Evolutionary conservation across 1,284 basidiomycete genomes (phyloP).

Genomic region (Coniferiporia weirii): DNA sequence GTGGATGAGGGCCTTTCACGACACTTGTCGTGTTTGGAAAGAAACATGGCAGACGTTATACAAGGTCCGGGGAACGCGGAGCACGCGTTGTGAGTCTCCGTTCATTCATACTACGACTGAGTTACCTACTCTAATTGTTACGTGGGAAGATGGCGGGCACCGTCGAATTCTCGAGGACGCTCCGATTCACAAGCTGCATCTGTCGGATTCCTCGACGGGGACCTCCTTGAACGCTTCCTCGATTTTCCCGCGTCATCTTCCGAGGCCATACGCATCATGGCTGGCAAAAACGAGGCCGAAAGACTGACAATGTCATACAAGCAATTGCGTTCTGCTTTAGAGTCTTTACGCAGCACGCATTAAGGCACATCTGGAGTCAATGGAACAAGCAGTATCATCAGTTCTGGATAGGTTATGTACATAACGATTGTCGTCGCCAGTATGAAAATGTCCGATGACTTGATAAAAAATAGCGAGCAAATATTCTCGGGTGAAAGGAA

Average conservation of each 20-base stretch:
- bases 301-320: constrained; percentile 39
- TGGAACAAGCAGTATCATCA: too few species aligned
- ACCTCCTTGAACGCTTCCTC: constrained; percentile 75
- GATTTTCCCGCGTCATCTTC: constrained; percentile 31
- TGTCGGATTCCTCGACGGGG: constrained; percentile 85
- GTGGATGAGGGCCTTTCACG: constrained; percentile 46
- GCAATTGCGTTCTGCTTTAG: constrained; percentile 47
- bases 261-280: constrained; percentile 39
- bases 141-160: constrained; percentile 57
- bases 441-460: not conserved
- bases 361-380: constrained; percentile 24
- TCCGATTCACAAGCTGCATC: constrained; percentile 50
- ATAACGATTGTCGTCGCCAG: not conserved
- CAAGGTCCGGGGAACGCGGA: constrained; percentile 53
- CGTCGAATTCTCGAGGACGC: constrained; percentile 48
- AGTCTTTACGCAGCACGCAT: constrained; percentile 61
- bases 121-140: constrained; percentile 6
- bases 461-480: not conserved
- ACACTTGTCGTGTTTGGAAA: constrained; percentile 70
- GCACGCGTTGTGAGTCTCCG: constrained; percentile 55
- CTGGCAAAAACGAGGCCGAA: constrained; percentile 53
- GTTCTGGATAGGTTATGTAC: constrained; percentile 1
- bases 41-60: constrained; percentile 63
- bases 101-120: not conserved
- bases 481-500: not conserved